Percentiles rank a stretch among this genome's conserved stretches.
Evolutionary conservation across 2,329 filamentous ascomycete genomes (phyloP).

Genomic region (Ophiocordyceps robertsii): DNA sequence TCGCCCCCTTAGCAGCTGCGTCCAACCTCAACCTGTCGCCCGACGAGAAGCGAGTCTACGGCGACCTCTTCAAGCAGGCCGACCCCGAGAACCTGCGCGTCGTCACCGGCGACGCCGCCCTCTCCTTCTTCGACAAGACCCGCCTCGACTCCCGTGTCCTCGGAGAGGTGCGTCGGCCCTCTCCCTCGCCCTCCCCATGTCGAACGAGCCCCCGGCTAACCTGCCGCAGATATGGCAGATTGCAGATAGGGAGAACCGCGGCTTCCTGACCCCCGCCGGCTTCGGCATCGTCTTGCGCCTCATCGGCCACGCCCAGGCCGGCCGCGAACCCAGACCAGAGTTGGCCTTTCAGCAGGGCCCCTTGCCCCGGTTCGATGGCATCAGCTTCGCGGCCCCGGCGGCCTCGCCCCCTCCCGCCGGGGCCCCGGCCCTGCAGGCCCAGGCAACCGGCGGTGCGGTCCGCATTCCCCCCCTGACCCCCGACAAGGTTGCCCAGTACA

Average conservation of each 20-base stretch:
- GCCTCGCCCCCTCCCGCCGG: slow-evolving; percentile 26
- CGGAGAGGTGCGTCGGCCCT: slow-evolving; percentile 55
- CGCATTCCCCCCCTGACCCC: slow-evolving; percentile 80
- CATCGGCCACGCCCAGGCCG: slow-evolving; percentile 90
- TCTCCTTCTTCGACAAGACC: slow-evolving; percentile 97
- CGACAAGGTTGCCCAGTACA: slow-evolving; percentile 83
- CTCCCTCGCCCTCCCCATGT: background rate
- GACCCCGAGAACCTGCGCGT: slow-evolving; percentile 86
- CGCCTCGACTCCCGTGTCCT: slow-evolving; percentile 73
- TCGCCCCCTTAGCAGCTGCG: slow-evolving; percentile 23
- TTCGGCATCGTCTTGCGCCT: slow-evolving; percentile 88
- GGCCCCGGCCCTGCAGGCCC: slow-evolving; percentile 38
- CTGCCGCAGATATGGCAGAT: slow-evolving; percentile 86
- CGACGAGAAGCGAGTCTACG: slow-evolving; percentile 90
- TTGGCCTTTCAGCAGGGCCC: slow-evolving; percentile 76
- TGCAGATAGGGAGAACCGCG: slow-evolving; percentile 90
- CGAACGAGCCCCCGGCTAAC: background rate
- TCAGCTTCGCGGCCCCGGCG: slow-evolving; percentile 23
- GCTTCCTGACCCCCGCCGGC: slow-evolving; percentile 80
- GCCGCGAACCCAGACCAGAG: slow-evolving; percentile 66
- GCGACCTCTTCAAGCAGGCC: slow-evolving; percentile 83
- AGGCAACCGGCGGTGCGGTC: slow-evolving; percentile 54
- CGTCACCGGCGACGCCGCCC: slow-evolving; percentile 88
- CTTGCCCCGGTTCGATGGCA: slow-evolving; percentile 83
- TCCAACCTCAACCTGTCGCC: slow-evolving; percentile 73